Base-by-base conservation (phyloP, 2,329 filamentous ascomycete species). In the Berkeleyomyces rouxiae region DNA sequence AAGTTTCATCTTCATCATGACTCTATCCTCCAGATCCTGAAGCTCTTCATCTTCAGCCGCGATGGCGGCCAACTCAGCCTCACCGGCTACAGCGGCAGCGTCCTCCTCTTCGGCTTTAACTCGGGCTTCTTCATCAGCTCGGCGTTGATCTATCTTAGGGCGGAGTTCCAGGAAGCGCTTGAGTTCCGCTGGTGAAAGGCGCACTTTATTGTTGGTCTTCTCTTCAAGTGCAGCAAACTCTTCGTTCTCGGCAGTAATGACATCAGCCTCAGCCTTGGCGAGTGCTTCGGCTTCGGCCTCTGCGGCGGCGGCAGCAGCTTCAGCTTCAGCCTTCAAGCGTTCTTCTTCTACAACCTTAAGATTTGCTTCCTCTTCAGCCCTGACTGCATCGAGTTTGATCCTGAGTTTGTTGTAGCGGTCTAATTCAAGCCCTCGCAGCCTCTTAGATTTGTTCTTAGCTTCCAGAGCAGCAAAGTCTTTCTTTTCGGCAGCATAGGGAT, bases 391-490 rank as follows among this genome's bases (percentile, higher is more conserved):
- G n/a, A 62, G 42, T 31, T 43, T 44, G 36, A 59, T 60, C n/a
- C 42, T 53, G 7, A 64, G 61, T 23, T 64, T 64, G 36, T 64
- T 62, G 47, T 57, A 64, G n/a, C 44, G 61, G 39, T 62, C 57
- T n/a, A 64, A 16, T 13, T 64, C 46, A 23, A 60, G n/a, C 11
- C 63, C 63, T 3, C 55, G 55, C 11, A 64, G 33, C 33, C 67
- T 71, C 7, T 72, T 73, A 76, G 66, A 43, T 9, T 65, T 62
- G 58, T 75, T 75, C 62, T 67, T 69, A 0, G 75, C 72, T 39
- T 74, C 70, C 65, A 77, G 77, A 40, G 73, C 72, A 43, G 75
- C 75, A 66, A 77, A 77, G 72, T 85, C 86, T 71, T 79, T 83
- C 70, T 80, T 81, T 67, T 79, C 78, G 2, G 74, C 77, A 6